phyloP scores from a whole-genome alignment of 1,284 basidiomycete genomes.

The Cryptococcus jaspeensis region DNA sequence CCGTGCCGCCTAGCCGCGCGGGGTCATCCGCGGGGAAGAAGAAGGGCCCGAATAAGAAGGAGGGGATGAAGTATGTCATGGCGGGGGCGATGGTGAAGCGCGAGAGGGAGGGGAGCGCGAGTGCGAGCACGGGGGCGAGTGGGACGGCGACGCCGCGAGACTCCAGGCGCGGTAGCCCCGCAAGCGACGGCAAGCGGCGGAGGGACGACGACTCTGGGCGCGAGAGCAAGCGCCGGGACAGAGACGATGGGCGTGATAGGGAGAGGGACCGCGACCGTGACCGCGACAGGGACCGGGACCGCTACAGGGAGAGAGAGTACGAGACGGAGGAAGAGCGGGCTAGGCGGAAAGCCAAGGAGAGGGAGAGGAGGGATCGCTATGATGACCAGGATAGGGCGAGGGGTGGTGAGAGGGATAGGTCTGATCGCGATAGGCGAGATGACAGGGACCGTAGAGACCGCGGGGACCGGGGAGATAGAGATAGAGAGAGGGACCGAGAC shows the following conservation, averaged over 20 bases:
- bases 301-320: slow-evolving; percentile 21
- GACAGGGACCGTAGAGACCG: slow-evolving; percentile 8
- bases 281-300: slow-evolving; percentile 19
- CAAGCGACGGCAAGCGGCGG: slow-evolving; percentile 19
- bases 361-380: slow-evolving; percentile 15
- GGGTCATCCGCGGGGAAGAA: slow-evolving; percentile 24
- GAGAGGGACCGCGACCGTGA: slow-evolving; percentile 14
- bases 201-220: slow-evolving; percentile 17
- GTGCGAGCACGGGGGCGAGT: slow-evolving; percentile 3
- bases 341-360: slow-evolving; percentile 34
- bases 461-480: slow-evolving; percentile 18
- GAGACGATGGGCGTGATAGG: slow-evolving; percentile 15
- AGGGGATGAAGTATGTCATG: slow-evolving; percentile 42
- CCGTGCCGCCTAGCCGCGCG: slow-evolving; percentile 29
- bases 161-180: slow-evolving; percentile 15
- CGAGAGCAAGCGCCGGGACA: slow-evolving; percentile 19
- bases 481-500: slow-evolving; percentile 15
- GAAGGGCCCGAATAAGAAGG: slow-evolving; percentile 29
- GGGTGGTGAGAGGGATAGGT: slow-evolving; percentile 16
- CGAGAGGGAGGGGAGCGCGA: slow-evolving; percentile 13
- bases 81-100: slow-evolving; percentile 36
- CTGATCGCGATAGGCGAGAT: slow-evolving; percentile 13
- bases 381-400: slow-evolving; percentile 11
- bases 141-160: slow-evolving; percentile 8
- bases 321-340: slow-evolving; percentile 40